phyloP scores from a whole-genome alignment of 768 basidiomycete genomes.

The Suillus clintonianus region DNA sequence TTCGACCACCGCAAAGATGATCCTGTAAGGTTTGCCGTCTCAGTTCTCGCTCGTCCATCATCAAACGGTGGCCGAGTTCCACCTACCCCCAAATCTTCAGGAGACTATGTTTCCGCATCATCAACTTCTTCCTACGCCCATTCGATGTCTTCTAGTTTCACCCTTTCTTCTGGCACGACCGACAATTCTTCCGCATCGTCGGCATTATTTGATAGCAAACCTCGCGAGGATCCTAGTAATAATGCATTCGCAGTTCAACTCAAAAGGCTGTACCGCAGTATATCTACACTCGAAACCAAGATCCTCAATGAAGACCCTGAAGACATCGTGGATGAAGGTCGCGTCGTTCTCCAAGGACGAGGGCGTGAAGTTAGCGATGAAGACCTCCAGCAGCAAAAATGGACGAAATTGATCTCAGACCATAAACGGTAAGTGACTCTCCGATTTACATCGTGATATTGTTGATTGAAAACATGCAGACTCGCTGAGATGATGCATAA shows the following conservation, averaged over 20 bases:
- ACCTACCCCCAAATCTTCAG: slow-evolving; percentile 62
- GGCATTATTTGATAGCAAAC: slow-evolving; percentile 62
- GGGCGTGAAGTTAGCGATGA: slow-evolving; percentile 42
- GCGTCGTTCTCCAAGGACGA: slow-evolving; percentile 36
- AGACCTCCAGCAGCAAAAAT: slow-evolving; percentile 74
- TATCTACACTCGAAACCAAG: slow-evolving; percentile 77
- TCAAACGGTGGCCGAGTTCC: slow-evolving; percentile 38
- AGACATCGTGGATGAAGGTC: slow-evolving; percentile 47
- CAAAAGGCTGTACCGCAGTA: slow-evolving; percentile 81
- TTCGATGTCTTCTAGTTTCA: slow-evolving; percentile 67
- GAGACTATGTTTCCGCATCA: slow-evolving; percentile 72
- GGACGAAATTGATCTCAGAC: slow-evolving; percentile 67
- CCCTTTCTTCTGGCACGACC: slow-evolving; percentile 72
- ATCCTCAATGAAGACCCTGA: slow-evolving; percentile 63
- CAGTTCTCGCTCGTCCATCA: slow-evolving; percentile 56
- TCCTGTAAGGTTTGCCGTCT: slow-evolving; percentile 70
- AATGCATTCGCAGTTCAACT: slow-evolving; percentile 75
- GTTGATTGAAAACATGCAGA: slow-evolving; percentile 42
- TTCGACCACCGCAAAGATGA: slow-evolving; percentile 93
- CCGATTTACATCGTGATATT: slow-evolving; percentile 5
- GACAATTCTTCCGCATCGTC: slow-evolving; percentile 75
- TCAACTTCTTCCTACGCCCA: slow-evolving; percentile 76
- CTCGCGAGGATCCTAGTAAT: slow-evolving; percentile 53
- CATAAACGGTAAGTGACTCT: slow-evolving; percentile 78
- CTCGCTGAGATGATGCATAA: slow-evolving; percentile 90